Conservation (phyloP, 2,329 filamentous ascomycete species). For the Verticillium nonalfalfae region DNA sequence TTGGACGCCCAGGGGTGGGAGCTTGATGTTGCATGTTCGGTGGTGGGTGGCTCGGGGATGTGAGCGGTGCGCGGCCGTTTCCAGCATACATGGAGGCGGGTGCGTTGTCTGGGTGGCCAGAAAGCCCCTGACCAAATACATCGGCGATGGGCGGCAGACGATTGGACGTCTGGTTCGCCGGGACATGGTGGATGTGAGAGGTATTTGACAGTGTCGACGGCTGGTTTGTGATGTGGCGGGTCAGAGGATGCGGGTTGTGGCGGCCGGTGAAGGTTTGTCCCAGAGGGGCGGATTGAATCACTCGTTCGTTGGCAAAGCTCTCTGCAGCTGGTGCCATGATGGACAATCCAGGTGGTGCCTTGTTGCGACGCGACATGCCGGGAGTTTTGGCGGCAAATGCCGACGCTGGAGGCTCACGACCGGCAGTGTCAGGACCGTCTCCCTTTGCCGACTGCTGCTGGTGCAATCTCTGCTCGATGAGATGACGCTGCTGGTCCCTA, state of each 20-base stretch:
- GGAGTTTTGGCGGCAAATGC: slow-evolving; percentile 64
- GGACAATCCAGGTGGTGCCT: slow-evolving; percentile 80
- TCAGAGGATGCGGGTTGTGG: slow-evolving; percentile 69
- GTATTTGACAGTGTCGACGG: slow-evolving; percentile 76
- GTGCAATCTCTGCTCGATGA: slow-evolving; percentile 78
- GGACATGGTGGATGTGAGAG: slow-evolving; percentile 86
- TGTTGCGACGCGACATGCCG: slow-evolving; percentile 66
- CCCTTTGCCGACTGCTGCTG: slow-evolving; percentile 83
- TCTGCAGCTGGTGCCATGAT: slow-evolving; percentile 93
- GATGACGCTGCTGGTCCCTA: slow-evolving; percentile 85
- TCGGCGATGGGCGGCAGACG: slow-evolving; percentile 90
- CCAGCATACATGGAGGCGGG: slow-evolving; percentile 49
- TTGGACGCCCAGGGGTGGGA: slow-evolving; percentile 56
- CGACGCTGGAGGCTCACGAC: slow-evolving; percentile 33
- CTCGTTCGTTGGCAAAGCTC: slow-evolving; percentile 86
- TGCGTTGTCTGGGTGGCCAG: slow-evolving; percentile 51
- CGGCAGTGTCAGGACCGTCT: slow-evolving; percentile 52
- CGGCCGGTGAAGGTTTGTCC: slow-evolving; percentile 93
- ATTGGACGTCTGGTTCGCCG: slow-evolving; percentile 83
- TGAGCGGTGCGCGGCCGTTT: slow-evolving; percentile 59
- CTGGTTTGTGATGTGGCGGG: slow-evolving; percentile 73
- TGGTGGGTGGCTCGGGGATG: slow-evolving; percentile 70
- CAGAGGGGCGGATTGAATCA: slow-evolving; percentile 93
- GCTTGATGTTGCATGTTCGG: slow-evolving; percentile 37
- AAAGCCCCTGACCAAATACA: slow-evolving; percentile 79